These are phyloP conservation scores for Dioscorea zingiberensis DNA, from an alignment of 106 monocot genomes.

Conservation along the genomic window DNA sequence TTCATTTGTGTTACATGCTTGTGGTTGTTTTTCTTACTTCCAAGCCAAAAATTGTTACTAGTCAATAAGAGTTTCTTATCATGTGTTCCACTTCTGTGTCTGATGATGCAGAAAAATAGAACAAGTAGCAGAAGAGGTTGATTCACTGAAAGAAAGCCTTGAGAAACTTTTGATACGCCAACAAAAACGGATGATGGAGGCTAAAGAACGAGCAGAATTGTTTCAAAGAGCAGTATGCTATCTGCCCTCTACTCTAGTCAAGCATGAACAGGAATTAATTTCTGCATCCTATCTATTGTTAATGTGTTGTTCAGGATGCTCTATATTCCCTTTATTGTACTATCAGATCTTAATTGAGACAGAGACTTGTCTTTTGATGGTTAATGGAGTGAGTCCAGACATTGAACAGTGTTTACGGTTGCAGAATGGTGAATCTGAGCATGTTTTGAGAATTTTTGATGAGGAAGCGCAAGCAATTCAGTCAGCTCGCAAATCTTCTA, in stretches of 20 bases:
- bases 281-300: not conserved
- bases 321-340: not conserved
- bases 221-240: conserved; percentile 63
- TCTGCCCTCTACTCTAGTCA: not conserved
- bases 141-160: conserved; percentile 66
- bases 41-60: too few relatives aligned
- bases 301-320: not conserved
- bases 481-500: conserved; percentile 77
- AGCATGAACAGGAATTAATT: not conserved
- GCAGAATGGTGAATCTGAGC: conserved; percentile 78
- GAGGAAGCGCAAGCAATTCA: conserved; percentile 86
- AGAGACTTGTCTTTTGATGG: not conserved
- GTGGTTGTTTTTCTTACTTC: too few relatives aligned
- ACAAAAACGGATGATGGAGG: conserved; percentile 58
- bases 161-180: conserved; percentile 51
- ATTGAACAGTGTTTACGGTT: not conserved
- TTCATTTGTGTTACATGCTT: too few relatives aligned
- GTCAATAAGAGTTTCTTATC: too few relatives aligned
- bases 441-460: conserved; percentile 85
- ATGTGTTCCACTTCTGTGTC: too few relatives aligned
- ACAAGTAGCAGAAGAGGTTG: conserved; percentile 64
- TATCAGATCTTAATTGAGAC: too few relatives aligned
- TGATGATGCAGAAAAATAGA: conserved; percentile 72
- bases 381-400: not conserved
- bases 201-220: conserved; percentile 74